Base-by-base conservation (phyloP, 345 rosid genomes). In the Angophora floribunda region DNA sequence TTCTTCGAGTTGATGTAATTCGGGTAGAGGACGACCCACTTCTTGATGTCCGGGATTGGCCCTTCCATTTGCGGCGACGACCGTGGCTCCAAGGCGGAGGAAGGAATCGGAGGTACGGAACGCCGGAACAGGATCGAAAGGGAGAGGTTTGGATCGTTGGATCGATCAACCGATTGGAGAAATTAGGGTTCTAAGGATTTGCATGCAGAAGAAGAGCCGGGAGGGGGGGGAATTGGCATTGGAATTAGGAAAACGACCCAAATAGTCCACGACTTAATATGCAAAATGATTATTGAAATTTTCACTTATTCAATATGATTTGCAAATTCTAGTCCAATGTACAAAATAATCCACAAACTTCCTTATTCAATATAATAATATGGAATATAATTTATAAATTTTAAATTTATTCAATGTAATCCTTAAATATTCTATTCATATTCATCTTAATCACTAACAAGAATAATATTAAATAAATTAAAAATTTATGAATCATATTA, bases 1-100 rank as follows among this genome's bases (percentile, higher is more conserved):
- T 97, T 96, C 96, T 95, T 98, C 6, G 98, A 94, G 86, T 98
- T 98, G 19, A 98, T 95, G 90, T 95, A 97, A 55, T 96, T 95
- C 14, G 99, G 99, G 88, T 96, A 97, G 79, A 98, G n/a, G 87
- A 97, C 94, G 51, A 93, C 88, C 99, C 99, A 96, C 90, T 94
- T 97, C 94, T 95, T 95, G 44, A 94, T 90, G 88, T 86, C 91
- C 5, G 91, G 87, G 70, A 51, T 36, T 82, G 93, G 92, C 52
- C 85, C 92, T 87, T 94, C 95, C 98, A 94, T 94, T 88, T 90
- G 61, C 49, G 49, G 84, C 84, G 84, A 6, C 44, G 26, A 21
- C 21, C 28, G 84, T 7, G 7, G 10, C 24, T 41, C 3, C 49
- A 4, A 36, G 84, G 84, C 84, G 49, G 9, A 41, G 82, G 49